Conservation (phyloP, 2,329 filamentous ascomycete genomes). For the Neoscytalidium dimidiatum region DNA sequence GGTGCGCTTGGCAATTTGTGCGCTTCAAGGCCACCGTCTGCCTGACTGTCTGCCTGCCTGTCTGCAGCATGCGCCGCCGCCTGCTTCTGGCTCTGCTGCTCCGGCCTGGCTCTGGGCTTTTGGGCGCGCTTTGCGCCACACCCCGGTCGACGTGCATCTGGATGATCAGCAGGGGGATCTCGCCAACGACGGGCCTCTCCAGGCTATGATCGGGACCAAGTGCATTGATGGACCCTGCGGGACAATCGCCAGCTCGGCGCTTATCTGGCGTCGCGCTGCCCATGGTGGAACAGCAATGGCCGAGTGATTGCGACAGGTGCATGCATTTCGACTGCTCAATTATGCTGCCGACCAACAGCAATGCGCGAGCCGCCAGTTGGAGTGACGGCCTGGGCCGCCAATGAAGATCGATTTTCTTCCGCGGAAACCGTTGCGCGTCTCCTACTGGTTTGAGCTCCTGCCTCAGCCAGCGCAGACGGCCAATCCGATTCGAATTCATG, state of each 20-base stretch:
- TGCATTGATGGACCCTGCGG: slow-evolving; percentile 7
- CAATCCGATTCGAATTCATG: background rate
- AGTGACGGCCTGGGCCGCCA: slow-evolving; percentile 1
- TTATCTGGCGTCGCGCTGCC: background rate
- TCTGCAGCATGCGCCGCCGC: background rate
- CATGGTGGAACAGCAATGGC: background rate
- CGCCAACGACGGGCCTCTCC: background rate
- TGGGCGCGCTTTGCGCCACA: slow-evolving; percentile 12
- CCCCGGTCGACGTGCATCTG: slow-evolving; percentile 12
- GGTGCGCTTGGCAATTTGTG: slow-evolving; percentile 6
- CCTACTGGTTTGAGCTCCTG: background rate
- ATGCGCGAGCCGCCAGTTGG: background rate
- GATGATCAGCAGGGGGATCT: slow-evolving; percentile 18
- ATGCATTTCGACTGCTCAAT: background rate
- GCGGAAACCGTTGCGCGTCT: background rate
- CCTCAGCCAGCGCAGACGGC: background rate
- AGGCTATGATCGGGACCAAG: background rate
- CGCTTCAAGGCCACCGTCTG: slow-evolving; percentile 5
- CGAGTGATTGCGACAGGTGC: background rate
- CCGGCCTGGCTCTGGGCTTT: background rate
- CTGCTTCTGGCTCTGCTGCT: background rate
- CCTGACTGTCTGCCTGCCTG: background rate
- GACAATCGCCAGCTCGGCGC: background rate
- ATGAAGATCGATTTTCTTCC: background rate
- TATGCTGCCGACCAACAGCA: slow-evolving; percentile 11